These are phyloP conservation scores for Dissophora ornata DNA, from an alignment of 192 early-diverging fungal species.

Conservation along the genomic window DNA sequence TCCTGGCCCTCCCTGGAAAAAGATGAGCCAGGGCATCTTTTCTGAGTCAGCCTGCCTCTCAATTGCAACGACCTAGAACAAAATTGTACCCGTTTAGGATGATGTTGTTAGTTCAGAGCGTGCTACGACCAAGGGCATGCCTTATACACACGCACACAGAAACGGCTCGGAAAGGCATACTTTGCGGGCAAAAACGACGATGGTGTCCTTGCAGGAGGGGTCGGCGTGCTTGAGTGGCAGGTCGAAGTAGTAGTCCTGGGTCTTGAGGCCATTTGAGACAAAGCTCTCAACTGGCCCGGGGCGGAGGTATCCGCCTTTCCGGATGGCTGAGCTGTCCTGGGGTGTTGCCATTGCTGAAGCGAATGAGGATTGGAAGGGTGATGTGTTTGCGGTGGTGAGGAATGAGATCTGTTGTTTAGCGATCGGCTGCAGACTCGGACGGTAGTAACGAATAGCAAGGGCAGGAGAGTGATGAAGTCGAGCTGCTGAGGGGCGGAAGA, in stretches of 20 bases:
- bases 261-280: slow-evolving; percentile 41
- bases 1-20: slow-evolving; percentile 49
- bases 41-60: slow-evolving; percentile 41
- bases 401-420: too few species aligned
- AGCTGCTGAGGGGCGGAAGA: too few species aligned
- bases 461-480: too few species aligned
- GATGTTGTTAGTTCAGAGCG: too few species aligned
- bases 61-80: slow-evolving; percentile 31
- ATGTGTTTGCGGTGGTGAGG: neutral
- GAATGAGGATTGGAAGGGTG: neutral
- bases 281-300: slow-evolving; percentile 46
- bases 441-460: too few species aligned
- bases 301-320: slow-evolving; percentile 26
- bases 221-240: slow-evolving; percentile 40
- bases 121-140: too few species aligned
- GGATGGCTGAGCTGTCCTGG: neutral
- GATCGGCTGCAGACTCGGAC: too few species aligned
- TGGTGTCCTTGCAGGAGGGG: slow-evolving; percentile 33
- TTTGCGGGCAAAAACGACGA: slow-evolving; percentile 43
- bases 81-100: too few species aligned
- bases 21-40: slow-evolving; percentile 53
- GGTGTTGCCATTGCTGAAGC: neutral
- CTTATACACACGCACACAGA: too few species aligned
- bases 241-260: slow-evolving; percentile 53
- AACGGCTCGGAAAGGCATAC: slow-evolving; percentile 5